Evolutionary conservation across 108 stramenopile genomes (phyloP), one percentile per base, ranked within the genome.

Genomic region (Nitzschia inconspicua): DNA sequence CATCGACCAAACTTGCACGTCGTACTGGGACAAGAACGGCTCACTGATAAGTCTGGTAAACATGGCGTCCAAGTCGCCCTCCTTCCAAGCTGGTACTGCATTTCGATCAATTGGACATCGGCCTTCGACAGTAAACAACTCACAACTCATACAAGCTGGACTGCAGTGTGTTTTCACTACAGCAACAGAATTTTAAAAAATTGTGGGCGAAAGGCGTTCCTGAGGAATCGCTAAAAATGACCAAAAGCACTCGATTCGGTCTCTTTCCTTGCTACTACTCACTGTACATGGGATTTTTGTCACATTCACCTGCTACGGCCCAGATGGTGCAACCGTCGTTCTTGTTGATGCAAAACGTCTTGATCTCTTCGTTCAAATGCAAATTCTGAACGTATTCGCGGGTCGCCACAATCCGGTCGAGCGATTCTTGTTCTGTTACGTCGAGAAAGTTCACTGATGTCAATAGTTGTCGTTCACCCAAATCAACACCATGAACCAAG

Each of bases 91-190:
- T 52, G 63, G 37, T 4, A 73, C 44, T 47, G 75, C 83, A 27
- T 68, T 72, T 6, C 72, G 74, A 47, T 80, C 73, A 4, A 81
- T 53, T 0, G 87, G 87, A 56, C 87, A 89, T 24, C 77, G 79
- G 3, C 43, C 31, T 19, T 80, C 65, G 44, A 85, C 39, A 26
- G 52, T 20, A 34, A 89, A 40, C 43, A 65, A 39, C 20, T 87
- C 72, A 71, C 89, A 91, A 2, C 66, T 60, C 20, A 68, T 50
- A 47, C 89, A 91, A 8, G 82, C 82, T n/a, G 89, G 86, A 28
- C 84, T 86, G 52, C 89, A 72, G 25, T 20, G 26, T 16, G 14
- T 37, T 44, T 42, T 57, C 70, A 72, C n/a, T n/a, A n/a, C n/a
- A n/a, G n/a, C n/a, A n/a, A n/a, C n/a, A n/a, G n/a, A n/a, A n/a